Base-by-base conservation (phyloP, 768 basidiomycete species). In the Phylloporus sp. region DNA sequence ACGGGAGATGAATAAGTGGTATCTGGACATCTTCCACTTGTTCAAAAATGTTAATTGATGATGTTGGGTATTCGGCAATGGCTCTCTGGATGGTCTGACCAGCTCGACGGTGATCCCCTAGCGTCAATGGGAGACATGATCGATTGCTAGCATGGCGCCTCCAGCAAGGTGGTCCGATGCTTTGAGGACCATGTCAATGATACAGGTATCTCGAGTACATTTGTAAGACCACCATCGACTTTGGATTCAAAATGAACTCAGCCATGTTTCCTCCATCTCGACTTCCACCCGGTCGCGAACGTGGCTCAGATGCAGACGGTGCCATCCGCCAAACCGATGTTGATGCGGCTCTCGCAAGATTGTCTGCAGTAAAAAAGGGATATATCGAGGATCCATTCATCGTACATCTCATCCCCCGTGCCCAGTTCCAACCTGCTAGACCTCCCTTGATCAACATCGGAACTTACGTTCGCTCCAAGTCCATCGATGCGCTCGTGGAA, bases 401-500 rank as follows among this genome's bases (percentile, higher is more conserved):
- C 44, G 66, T 70, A 6, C 60, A 74, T 41, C 73, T 97, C 46
- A 77, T 93, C 39, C 79, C 83, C 28, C 77, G 84, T 11, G 73
- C 84, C 3, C 80, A 82, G 57, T 68, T 81, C 22, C 75, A 78
- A 42, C 74, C 77, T 3, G 46, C 65, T 4, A 75, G 86, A 2
- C 84, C 93, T 2, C 95, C 94, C 0, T 67, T 98, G 57, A 98
- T 98, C 73, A 98, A 98, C 64, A 74, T 95, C 34, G 96, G 96
- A 15, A 99, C 96, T 2, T 89, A 86, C 56, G 80, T 95, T 48
- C 80, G 95, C 47, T 82, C 88, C 0, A 72, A 77, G 44, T 89
- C 81, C 6, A 80, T 98, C 29, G 96, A 96, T 57, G 66, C 68
- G 31, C 78, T 95, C 11, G 80, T 94, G 1, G 67, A 80, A 23